A percentile compares a stretch with the other conserved stretches of the same genome.
Evolutionary conservation across 2,329 filamentous ascomycete genomes (phyloP).

Genomic region (Botrytis galanthina): DNA sequence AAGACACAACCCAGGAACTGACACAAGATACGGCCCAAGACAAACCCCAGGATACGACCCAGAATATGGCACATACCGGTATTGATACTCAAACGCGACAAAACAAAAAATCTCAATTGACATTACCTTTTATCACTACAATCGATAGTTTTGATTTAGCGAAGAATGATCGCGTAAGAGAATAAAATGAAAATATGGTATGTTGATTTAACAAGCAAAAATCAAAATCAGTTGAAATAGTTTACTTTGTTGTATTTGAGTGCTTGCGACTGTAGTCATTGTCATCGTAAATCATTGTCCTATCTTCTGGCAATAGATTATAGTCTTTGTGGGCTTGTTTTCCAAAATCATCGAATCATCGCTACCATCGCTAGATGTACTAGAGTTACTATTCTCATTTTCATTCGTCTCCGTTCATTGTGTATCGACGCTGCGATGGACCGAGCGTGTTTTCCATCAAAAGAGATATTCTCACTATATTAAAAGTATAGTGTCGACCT

Average conservation of each 20-base stretch:
- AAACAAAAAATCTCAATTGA: background rate
- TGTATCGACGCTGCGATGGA: background rate
- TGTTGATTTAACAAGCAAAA: too few species aligned
- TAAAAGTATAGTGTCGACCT: background rate
- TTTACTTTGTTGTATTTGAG: background rate
- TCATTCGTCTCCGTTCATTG: background rate
- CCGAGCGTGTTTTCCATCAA: background rate
- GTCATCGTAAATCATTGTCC: background rate
- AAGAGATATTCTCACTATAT: background rate
- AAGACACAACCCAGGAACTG: too few species aligned
- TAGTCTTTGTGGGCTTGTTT: background rate
- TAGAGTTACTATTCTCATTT: background rate
- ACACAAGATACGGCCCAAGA: too few species aligned
- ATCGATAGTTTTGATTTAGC: background rate
- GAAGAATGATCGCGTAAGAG: background rate
- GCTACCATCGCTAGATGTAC: background rate
- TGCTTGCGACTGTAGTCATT: background rate
- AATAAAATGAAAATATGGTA: too few species aligned
- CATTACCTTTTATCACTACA: background rate
- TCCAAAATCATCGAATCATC: background rate
- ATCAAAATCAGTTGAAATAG: too few species aligned
- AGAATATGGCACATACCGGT: background rate
- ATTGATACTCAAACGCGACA: background rate
- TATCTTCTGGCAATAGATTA: background rate
- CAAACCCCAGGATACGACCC: too few species aligned